These are phyloP conservation scores for Phytophthora hibernalis DNA, from an alignment of 352 stramenopile species.

Conservation along the genomic window DNA sequence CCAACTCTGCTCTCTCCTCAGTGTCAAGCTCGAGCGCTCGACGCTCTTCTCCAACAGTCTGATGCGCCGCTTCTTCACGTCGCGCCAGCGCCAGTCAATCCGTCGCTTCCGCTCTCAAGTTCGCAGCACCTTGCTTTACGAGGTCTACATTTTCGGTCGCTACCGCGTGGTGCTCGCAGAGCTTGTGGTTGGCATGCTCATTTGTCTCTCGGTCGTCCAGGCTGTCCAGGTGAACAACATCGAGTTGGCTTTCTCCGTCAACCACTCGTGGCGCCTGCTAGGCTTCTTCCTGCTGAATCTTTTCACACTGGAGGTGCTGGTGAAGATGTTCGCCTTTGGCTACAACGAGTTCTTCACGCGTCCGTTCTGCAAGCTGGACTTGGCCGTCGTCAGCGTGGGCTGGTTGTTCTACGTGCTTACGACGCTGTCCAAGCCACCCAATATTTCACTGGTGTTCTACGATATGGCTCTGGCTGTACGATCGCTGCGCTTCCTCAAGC, in stretches of 20 bases:
- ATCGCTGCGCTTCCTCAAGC: slow-evolving; percentile 81
- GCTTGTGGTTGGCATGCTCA: slow-evolving; percentile 74
- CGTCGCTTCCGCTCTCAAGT: slow-evolving; percentile 57
- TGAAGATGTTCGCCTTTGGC: slow-evolving; percentile 88
- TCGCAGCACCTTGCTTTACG: slow-evolving; percentile 63
- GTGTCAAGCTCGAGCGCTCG: slow-evolving; percentile 66
- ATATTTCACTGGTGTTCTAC: slow-evolving; percentile 82
- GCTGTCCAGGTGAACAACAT: slow-evolving; percentile 89
- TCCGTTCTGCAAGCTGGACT: slow-evolving; percentile 82
- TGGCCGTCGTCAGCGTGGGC: slow-evolving; percentile 72
- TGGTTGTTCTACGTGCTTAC: slow-evolving; percentile 87
- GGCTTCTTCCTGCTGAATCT: slow-evolving; percentile 73
- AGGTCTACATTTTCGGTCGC: slow-evolving; percentile 64
- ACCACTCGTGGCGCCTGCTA: slow-evolving; percentile 76
- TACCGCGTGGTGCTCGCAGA: slow-evolving; percentile 80
- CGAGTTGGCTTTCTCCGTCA: slow-evolving; percentile 73
- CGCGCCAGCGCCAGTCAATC: slow-evolving; percentile 56
- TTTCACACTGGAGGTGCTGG: slow-evolving; percentile 75
- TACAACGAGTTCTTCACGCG: slow-evolving; percentile 75
- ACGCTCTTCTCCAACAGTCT: slow-evolving; percentile 53
- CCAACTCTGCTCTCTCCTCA: slow-evolving; percentile 79
- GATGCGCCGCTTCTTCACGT: slow-evolving; percentile 55
- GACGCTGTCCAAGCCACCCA: slow-evolving; percentile 57
- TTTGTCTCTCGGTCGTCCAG: slow-evolving; percentile 81
- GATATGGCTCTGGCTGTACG: slow-evolving; percentile 77